phyloP scores from a whole-genome alignment of 1,284 basidiomycete species.

The Meripilus lineatus region DNA sequence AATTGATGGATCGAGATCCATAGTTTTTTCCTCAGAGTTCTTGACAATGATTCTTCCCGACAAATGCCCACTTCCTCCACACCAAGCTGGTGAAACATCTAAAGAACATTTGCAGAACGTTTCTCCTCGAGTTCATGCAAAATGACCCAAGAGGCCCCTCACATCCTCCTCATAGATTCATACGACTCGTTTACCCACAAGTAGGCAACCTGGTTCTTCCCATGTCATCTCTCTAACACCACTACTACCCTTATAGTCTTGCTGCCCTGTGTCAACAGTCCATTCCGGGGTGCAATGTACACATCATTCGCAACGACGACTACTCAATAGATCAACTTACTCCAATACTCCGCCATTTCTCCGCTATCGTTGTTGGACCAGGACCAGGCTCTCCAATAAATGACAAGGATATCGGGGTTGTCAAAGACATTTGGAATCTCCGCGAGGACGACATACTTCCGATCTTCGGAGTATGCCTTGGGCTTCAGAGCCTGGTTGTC shows the following conservation, averaged over 20 bases:
- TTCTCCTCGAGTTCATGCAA: too few species aligned
- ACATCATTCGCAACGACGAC: constrained; percentile 71
- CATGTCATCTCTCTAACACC: constrained; percentile 5
- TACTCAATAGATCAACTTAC: constrained; percentile 45
- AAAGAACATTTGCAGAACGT: too few species aligned
- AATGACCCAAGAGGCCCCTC: constrained; percentile 13
- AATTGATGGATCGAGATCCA: too few species aligned
- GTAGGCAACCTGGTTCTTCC: constrained; percentile 39
- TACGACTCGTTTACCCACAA: constrained; percentile 87
- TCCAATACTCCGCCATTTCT: constrained; percentile 52
- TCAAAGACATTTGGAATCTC: constrained; percentile 63
- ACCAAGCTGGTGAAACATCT: too few species aligned
- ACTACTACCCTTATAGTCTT: constrained; percentile 40
- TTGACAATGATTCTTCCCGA: too few species aligned
- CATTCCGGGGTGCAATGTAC: constrained; percentile 52
- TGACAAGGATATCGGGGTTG: constrained; percentile 57
- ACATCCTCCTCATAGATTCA: constrained; percentile 70
- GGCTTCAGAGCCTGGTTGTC: constrained; percentile 85
- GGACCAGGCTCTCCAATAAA: constrained; percentile 78
- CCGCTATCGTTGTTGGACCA: constrained; percentile 70
- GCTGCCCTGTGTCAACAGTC: constrained; percentile 57
- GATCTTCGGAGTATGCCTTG: constrained; percentile 87
- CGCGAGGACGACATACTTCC: constrained; percentile 52
- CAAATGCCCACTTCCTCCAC: too few species aligned
- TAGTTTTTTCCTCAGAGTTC: too few species aligned